These are phyloP conservation scores for Hymenoscyphus albidus DNA, from an alignment of 2,329 filamentous ascomycete genomes.

Conservation along the genomic window DNA sequence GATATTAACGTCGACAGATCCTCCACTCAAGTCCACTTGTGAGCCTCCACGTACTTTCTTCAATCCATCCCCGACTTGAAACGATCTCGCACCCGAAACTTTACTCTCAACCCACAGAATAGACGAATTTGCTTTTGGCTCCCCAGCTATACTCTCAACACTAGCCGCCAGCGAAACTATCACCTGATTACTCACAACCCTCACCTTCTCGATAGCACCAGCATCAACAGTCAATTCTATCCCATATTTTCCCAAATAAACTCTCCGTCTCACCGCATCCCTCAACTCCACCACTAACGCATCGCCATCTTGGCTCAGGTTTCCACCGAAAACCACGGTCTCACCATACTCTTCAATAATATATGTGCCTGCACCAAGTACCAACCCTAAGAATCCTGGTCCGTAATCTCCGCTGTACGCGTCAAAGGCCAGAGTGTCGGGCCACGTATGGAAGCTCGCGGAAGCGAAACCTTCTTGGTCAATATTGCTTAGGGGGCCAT, in stretches of 20 bases:
- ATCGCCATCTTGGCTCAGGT: slow-evolving; percentile 30
- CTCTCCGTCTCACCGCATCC: slow-evolving; percentile 45
- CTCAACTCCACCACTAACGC: slow-evolving; percentile 39
- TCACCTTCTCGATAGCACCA: slow-evolving; percentile 41
- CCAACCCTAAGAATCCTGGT: slow-evolving; percentile 13
- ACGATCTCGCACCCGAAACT: slow-evolving; percentile 6
- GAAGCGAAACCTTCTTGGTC: background rate
- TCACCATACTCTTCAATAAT: slow-evolving; percentile 46
- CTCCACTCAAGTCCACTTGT: background rate
- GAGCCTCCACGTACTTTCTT: background rate
- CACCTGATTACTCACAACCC: slow-evolving; percentile 28
- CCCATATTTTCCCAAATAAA: slow-evolving; percentile 47
- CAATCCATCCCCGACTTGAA: slow-evolving; percentile 2
- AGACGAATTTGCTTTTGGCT: slow-evolving; percentile 7
- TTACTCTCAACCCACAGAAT: slow-evolving; percentile 19
- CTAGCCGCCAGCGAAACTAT: slow-evolving; percentile 12
- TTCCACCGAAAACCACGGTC: slow-evolving; percentile 48
- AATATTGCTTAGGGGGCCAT: background rate
- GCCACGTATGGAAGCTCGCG: background rate
- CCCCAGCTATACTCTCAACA: slow-evolving; percentile 2
- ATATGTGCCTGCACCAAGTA: slow-evolving; percentile 48
- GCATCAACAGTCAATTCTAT: slow-evolving; percentile 42
- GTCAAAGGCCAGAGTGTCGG: background rate
- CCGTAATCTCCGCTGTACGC: background rate
- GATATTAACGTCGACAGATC: background rate